Percentiles rank a stretch among this genome's conserved stretches.
phyloP scores from a whole-genome alignment of 2,329 filamentous ascomycete genomes.

The Alternaria brassicae region DNA sequence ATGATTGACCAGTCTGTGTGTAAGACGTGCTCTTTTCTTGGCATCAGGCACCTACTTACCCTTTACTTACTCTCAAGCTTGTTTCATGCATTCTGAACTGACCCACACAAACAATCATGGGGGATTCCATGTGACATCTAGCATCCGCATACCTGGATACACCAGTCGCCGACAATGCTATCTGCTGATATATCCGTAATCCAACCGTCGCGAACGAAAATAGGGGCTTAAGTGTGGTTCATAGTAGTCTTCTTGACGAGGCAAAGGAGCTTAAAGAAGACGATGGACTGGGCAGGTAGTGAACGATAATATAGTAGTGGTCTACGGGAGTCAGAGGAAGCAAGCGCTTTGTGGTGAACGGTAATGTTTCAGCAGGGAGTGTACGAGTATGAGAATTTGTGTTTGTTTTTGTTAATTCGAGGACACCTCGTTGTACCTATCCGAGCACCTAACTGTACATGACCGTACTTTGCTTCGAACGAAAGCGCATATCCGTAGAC shows the following conservation, averaged over 20 bases:
- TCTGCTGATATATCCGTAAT: background rate
- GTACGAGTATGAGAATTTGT: background rate
- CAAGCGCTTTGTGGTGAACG: background rate
- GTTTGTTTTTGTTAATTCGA: background rate
- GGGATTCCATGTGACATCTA: background rate
- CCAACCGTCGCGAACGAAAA: background rate
- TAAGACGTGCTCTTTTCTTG: background rate
- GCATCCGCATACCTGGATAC: background rate
- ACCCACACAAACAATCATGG: background rate
- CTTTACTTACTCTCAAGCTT: background rate
- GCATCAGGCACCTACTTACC: background rate
- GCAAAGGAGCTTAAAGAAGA: background rate
- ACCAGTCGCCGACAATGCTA: background rate
- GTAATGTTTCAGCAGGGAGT: background rate
- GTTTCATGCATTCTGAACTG: background rate
- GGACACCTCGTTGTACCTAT: background rate
- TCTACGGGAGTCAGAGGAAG: background rate
- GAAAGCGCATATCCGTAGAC: background rate
- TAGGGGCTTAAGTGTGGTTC: background rate
- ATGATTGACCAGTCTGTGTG: background rate
- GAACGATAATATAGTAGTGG: background rate
- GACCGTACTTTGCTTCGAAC: background rate
- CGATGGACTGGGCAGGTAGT: background rate
- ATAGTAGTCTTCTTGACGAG: background rate
- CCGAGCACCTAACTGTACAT: conserved; percentile 1